Conservation (phyloP, 148 eudicot species). For the Tetragonia tetragonoides region DNA sequence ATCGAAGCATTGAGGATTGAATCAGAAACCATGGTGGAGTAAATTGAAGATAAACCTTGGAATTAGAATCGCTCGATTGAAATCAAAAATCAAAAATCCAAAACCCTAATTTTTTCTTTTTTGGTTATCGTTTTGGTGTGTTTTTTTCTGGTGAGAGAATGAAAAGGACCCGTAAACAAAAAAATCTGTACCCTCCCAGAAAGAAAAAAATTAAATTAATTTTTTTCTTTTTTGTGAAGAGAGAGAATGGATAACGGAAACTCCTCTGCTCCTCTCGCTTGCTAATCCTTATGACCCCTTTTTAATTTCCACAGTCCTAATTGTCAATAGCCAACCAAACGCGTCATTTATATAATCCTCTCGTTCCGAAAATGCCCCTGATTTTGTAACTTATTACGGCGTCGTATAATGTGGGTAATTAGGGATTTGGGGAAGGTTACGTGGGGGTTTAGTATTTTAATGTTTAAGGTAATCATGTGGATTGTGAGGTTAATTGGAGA, state of each 20-base stretch:
- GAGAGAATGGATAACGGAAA: constrained; percentile 57
- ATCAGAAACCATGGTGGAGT: constrained; percentile 54
- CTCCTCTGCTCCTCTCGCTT: constrained; percentile 48
- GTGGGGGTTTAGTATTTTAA: not conserved
- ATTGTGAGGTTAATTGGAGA: not conserved
- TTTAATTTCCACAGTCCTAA: not conserved
- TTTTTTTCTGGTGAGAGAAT: constrained; percentile 7
- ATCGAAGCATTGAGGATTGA: constrained; percentile 64
- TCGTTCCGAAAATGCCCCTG: constrained; percentile 16
- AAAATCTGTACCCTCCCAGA: constrained; percentile 15
- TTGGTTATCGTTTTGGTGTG: constrained; percentile 3
- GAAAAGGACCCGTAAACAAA: not conserved
- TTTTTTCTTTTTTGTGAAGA: constrained; percentile 15
- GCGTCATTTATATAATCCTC: constrained; percentile 12
- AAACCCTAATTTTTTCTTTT: constrained; percentile 34
- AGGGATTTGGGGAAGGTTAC: not conserved
- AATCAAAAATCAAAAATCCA: constrained; percentile 16
- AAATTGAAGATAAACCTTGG: constrained; percentile 13
- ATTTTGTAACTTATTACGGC: not conserved
- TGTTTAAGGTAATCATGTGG: not conserved
- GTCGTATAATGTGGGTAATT: not conserved
- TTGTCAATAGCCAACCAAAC: not conserved
- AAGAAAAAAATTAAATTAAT: not conserved
- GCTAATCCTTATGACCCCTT: not conserved
- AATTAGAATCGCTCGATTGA: not conserved